Base-by-base conservation (phyloP, 148 eudicot genomes). In the Vaccinium corymbosum region DNA sequence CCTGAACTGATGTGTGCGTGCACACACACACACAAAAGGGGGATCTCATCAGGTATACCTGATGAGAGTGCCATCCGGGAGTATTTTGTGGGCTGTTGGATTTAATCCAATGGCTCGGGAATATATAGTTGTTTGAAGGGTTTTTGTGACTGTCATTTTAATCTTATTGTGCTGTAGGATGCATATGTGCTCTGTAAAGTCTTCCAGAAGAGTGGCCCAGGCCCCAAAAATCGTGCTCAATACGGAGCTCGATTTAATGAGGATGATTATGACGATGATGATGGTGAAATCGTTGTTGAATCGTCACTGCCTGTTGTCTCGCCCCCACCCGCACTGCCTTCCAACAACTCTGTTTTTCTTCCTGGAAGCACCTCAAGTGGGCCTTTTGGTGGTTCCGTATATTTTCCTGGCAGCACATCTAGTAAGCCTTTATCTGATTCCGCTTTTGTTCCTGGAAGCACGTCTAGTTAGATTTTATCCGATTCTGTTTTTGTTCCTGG, bases 211-310 rank as follows among this genome's bases (percentile, higher is more conserved):
- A 90, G 89, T 80, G 97, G 94, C 6, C 66, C 53, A 1, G 98
- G 98, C 19, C 96, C 98, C 1, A 92, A 87, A 85, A 93, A 87
- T 76, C 91, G 95, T 57, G 95, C 92, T 29, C 88, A 92, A 61
- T 92, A 94, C 80, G 98, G 98, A 6, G 98, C 95, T 49, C 95
- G 89, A 1, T 94, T 92, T 62, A 84, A 87, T 13, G 98, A 95
- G 62, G 92, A 92, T 53, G 98, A 94, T 49, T 94, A 96, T 95
- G 87, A n/a, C n/a, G n/a, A 88, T 7, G 87, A 84, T 76, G 92
- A 93, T 72, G 57, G 77, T 10, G 88, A 86, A 19, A 83, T 83
- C 53, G 68, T 25, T 83, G 52, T 78, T 68, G 86, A 32, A 51
- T 19, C 85, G 38, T 59, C 27, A 20, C 59, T 77, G 9, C 56